Evolutionary conservation across 2,329 filamentous ascomycete genomes (phyloP).

Genomic region (Onygenales sp.): DNA sequence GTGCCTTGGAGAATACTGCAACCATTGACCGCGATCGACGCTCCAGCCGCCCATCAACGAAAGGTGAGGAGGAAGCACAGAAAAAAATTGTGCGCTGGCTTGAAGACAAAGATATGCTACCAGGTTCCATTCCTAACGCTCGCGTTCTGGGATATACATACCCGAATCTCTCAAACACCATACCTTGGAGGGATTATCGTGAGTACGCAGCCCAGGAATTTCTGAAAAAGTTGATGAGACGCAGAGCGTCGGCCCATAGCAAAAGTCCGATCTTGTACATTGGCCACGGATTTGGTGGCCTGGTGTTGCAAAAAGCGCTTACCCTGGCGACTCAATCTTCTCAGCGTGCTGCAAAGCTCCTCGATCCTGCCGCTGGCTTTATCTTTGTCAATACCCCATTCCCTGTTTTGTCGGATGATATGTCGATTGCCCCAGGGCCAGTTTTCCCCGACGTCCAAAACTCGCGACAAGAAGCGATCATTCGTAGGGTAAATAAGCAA

Average conservation of each 20-base stretch:
- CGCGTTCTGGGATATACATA: background rate
- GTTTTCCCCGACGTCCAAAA: background rate
- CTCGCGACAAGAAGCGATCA: background rate
- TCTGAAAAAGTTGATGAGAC: background rate
- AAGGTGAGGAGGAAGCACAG: background rate
- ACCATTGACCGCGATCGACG: too few species aligned
- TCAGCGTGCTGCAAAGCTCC: background rate
- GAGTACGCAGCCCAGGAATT: background rate
- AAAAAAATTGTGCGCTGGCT: background rate
- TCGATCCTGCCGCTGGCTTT: background rate
- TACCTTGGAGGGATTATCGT: background rate
- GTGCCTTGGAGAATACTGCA: too few species aligned
- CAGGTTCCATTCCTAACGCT: background rate
- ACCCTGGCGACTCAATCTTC: too few species aligned
- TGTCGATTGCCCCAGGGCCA: background rate
- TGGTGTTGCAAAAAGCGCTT: background rate
- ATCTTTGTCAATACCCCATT: background rate
- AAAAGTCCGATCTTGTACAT: background rate
- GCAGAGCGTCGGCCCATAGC: background rate
- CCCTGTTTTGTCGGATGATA: background rate
- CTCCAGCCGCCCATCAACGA: too few species aligned
- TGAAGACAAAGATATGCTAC: background rate
- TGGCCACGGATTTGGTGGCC: background rate
- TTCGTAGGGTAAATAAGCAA: background rate
- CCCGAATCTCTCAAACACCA: background rate